These are phyloP conservation scores for Spongispora temasekensis DNA, from an alignment of 1,284 basidiomycete genomes.

Conservation along the genomic window DNA sequence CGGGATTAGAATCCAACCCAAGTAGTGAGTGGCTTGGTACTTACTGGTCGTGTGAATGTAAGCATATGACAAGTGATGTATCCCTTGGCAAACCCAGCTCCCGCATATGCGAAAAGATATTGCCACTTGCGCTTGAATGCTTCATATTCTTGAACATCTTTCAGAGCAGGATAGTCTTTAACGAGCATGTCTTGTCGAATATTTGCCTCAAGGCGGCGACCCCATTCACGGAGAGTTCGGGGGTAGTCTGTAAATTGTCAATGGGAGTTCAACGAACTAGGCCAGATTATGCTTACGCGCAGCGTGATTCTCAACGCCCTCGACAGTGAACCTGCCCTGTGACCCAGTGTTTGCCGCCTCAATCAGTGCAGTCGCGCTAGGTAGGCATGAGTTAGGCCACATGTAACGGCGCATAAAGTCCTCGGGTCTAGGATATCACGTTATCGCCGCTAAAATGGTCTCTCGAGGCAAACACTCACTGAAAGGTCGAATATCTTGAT, in stretches of 20 bases:
- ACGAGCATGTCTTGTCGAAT: constrained; percentile 56
- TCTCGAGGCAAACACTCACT: constrained; percentile 45
- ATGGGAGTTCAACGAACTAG: constrained; percentile 1
- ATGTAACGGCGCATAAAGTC: constrained; percentile 91
- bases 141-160: constrained; percentile 54
- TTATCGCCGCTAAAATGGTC: constrained; percentile 10
- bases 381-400: constrained; percentile 91
- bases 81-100: constrained; percentile 71
- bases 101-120: constrained; percentile 77
- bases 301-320: constrained; percentile 86
- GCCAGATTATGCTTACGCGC: constrained; percentile 52
- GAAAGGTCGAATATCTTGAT: constrained; percentile 64
- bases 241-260: constrained; percentile 67
- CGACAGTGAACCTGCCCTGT: constrained; percentile 76
- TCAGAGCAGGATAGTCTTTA: constrained; percentile 57
- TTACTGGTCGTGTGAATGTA: constrained; percentile 58
- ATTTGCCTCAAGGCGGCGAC: constrained; percentile 67
- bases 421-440: constrained; percentile 54
- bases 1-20: constrained; percentile 9
- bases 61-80: constrained; percentile 81
- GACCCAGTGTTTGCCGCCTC: constrained; percentile 66
- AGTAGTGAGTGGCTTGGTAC: constrained; percentile 21
- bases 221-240: constrained; percentile 89
- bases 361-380: constrained; percentile 75
- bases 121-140: constrained; percentile 76